A percentile compares a stretch with the other conserved stretches of the same genome.
Conservation (phyloP, 495 filamentous ascomycete genomes). For the Trichoderma erinaceum region DNA sequence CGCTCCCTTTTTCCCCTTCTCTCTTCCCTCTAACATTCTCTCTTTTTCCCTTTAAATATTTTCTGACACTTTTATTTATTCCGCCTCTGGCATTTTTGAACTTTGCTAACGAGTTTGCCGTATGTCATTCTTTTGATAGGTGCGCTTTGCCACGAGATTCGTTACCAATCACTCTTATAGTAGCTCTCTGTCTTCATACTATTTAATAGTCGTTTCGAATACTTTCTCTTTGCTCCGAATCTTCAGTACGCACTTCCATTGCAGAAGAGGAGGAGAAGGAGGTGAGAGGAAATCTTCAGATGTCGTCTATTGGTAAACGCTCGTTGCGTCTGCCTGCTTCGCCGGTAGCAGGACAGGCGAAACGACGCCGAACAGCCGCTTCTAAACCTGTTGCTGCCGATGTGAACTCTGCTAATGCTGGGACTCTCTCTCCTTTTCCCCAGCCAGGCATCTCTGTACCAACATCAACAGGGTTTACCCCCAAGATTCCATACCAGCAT, state of each 20-base stretch:
- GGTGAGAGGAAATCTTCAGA: background rate
- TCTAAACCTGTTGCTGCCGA: background rate
- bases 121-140: too few species aligned
- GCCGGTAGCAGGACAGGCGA: background rate
- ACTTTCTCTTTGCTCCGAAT: too few species aligned
- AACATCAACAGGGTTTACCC: background rate
- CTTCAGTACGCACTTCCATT: too few species aligned
- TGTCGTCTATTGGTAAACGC: background rate
- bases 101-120: too few species aligned
- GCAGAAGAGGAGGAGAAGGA: background rate
- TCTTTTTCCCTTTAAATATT: background rate
- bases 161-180: too few species aligned
- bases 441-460: background rate
- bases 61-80: too few species aligned
- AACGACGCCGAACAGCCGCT: background rate
- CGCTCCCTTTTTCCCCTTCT: too few species aligned
- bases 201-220: too few species aligned
- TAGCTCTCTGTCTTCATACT: too few species aligned
- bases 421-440: background rate
- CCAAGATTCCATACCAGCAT: background rate
- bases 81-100: too few species aligned
- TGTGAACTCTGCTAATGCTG: background rate
- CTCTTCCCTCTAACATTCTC: background rate
- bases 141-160: too few species aligned
- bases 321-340: background rate